Evolutionary conservation across 2,329 filamentous ascomycete genomes (phyloP), one percentile per base, ranked within the genome.

Genomic region (Penicillium corylophilum): DNA sequence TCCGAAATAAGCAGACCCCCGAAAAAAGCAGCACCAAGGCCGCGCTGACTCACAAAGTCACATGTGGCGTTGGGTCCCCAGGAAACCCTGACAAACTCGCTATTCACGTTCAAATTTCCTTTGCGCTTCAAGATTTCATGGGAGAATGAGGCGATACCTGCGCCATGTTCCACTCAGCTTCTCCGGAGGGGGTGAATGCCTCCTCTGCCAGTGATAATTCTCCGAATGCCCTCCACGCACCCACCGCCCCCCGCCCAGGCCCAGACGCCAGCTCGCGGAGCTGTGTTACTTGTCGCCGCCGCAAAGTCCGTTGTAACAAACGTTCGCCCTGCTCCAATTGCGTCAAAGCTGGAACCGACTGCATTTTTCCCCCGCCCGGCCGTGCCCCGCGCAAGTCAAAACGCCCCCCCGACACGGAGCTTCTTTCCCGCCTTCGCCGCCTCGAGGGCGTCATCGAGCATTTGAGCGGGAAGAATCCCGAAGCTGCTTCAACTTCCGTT

Each of bases 371-470:
- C 3, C 77, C 79, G 3, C 82, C 83, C 2, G 83, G 82, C 4
- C 73, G 83, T 51, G 82, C 83, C 4, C 82, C 82, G 20, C 74
- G 83, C 47, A 84, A 82, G 65, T 72, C 77, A 50, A 78, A 79
- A 51, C 83, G 84, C 53, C 75, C 79, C 2, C 75, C 76, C 3
- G 82, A 86, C 64, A 77, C 77, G n/a, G 83, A 85, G 64, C 69
- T 86, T 18, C 67, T 86, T 48, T 79, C 82, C 16, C 72, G 83
- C 16, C 58, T 86, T 63, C 73, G 79, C 50, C 77, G 79, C 48
- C 68, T 86, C 36, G 83, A 86, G 64, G 81, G 80, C 26, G 81
- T 85, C 2, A 83, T 86, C 28, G 79, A 83, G 60, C 80, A 75
- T 43, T 65, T 86, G 52, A 82, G 82, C 47, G 77, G 75, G 15